phyloP scores from a whole-genome alignment of 768 basidiomycete species.

The Suillus plorans region DNA sequence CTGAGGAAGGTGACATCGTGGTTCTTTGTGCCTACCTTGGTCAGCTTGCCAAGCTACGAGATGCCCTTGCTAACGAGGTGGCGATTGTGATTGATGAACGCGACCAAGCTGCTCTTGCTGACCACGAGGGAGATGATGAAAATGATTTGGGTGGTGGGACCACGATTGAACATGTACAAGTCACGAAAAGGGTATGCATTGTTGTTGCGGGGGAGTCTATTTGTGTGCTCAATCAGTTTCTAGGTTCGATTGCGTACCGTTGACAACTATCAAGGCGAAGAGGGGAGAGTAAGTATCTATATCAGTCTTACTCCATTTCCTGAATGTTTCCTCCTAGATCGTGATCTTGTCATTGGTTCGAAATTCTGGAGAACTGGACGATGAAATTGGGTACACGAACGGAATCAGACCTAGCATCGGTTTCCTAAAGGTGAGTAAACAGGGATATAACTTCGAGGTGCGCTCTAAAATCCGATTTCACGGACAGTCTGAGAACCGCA shows the following conservation, averaged over 20 bases:
- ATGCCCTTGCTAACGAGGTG: conserved; percentile 44
- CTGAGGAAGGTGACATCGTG: conserved; percentile 48
- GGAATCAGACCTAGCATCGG: conserved; percentile 49
- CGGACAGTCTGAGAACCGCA: conserved; percentile 53
- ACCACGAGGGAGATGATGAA: conserved; percentile 42
- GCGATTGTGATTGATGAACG: conserved; percentile 68
- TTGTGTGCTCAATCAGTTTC: neutral
- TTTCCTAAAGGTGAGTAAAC: conserved; percentile 59
- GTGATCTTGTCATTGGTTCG: conserved; percentile 75
- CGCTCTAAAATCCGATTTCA: neutral
- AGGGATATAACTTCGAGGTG: neutral
- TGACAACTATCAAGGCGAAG: conserved; percentile 79
- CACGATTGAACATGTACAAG: conserved; percentile 46
- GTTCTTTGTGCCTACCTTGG: conserved; percentile 56
- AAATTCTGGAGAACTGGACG: conserved; percentile 55
- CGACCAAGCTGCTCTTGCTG: conserved; percentile 60
- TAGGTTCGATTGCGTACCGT: conserved; percentile 72
- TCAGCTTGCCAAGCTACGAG: conserved; percentile 45
- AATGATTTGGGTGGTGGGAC: conserved; percentile 17
- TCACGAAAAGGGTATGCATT: conserved; percentile 50
- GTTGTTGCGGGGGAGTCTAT: neutral
- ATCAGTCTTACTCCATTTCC: neutral
- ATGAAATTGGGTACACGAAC: conserved; percentile 23
- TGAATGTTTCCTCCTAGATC: conserved; percentile 37
- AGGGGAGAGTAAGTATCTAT: conserved; percentile 47